Evolutionary conservation across 768 basidiomycete species (phyloP), one percentile per base, ranked within the genome.

Genomic region (Basidioascus undulatus): DNA sequence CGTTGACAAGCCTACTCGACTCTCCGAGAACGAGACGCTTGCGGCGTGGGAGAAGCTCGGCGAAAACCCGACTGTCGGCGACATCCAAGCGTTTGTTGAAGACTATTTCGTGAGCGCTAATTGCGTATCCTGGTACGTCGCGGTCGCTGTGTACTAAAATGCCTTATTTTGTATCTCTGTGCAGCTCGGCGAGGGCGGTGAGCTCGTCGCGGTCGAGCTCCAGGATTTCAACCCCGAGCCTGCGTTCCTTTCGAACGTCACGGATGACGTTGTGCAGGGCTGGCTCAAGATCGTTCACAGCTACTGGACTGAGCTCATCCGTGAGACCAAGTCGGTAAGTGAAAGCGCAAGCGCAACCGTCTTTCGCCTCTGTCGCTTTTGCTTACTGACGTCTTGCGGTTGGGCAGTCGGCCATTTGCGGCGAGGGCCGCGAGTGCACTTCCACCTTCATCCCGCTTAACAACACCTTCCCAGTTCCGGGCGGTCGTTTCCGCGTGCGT

Each of bases 401-500:
- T 24, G n/a, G 27, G n/a, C 2, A 10, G 21, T 5, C 15, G 10
- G 10, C 8, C 34, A 10, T n/a, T 35, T 10, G 34, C 15, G 8
- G 10, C 15, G 8, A 9, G 8, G 19, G 7, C n/a, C 34, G 9
- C n/a, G 43, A 55, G 23, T 94, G 86, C 55, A 77, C 82, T 57
- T 78, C 81, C 56, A 66, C 76, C 0, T 60, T 92, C 36, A 84
- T 92, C 47, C 83, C 84, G 3, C 62, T 92, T 36, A 92, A 92
- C 52, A 69, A 87, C 52, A 83, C 79, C 0, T 82, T 92, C 50
- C 78, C 87, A 19, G 68, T 92, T 28, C 86, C 87, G 6, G 86
- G 86, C 52, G 67, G 68, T 33, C 69, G 86, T 5, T 92, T 86
- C 59, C 65, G 77, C 48, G 79, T 82, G 30, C 37, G 42, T 35